Evolutionary conservation across 176 grass and related monocot species (phyloP), one percentile per base, ranked within the genome.

Genomic region (Avena insularis): DNA sequence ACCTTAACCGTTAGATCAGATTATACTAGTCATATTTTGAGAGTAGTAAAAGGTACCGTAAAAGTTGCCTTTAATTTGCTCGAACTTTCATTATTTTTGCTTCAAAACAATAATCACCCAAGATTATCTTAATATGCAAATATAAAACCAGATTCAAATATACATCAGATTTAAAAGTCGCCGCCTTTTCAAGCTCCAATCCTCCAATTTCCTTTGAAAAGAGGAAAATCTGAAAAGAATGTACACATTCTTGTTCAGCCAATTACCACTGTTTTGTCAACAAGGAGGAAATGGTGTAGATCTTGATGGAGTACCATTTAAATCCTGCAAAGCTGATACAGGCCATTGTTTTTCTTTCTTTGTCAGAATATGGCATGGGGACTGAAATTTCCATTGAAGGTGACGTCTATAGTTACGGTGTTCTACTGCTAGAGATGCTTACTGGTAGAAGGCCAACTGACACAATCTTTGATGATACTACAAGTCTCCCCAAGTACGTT

Each of bases 341-440:
- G 20, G 12, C 4, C 9, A 4, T 59, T 59, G 1, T 54, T 77
- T 36, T 29, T 59, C 13, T 16, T 62, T 16, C 35, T 23, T 21
- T 43, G 36, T 71, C 53, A 88, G 80, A 88, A 15, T 84, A 88
- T 78, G 80, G 77, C 64, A 19, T 25, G 19, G 86, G 86, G 2
- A 23, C 50, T 43, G 40, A 47, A 57, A 84, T 88, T 66, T 88
- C 86, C 16, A 54, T 43, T n/a, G 59, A 36, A 29, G 80, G 71
- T 57, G 86, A 88, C 35, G 35, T 84, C 33, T 84, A 88, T 45
- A 88, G 71, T 48, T 88, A 59, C 6, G 80, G 80, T 57, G 82
- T 88, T 45, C 17, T 88, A 50, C 9, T 88, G 19, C 47, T 84
- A 9, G 86, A 88, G 48, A 88, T 88, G 45, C 19, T 88, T 51